These are phyloP conservation scores for Selaginella tamariscina DNA, from an alignment of 75 land plant genomes.

Conservation along the genomic window DNA sequence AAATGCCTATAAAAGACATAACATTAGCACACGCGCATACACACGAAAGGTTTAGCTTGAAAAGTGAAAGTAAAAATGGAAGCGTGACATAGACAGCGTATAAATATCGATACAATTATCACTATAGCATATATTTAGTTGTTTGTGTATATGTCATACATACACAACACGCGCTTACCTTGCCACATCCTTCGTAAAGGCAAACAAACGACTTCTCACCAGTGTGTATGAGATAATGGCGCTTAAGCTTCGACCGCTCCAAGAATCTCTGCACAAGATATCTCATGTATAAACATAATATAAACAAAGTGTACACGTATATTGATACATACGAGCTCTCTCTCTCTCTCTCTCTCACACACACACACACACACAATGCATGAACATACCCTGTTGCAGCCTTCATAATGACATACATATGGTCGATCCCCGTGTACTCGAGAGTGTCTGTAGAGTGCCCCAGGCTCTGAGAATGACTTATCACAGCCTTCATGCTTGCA, in stretches of 20 bases:
- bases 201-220: slow-evolving; percentile 83
- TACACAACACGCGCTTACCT: too few relatives aligned
- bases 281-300: neutral
- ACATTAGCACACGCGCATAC: neutral
- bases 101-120: too few relatives aligned
- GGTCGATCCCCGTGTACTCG: neutral
- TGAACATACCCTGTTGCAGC: neutral
- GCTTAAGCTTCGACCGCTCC: neutral
- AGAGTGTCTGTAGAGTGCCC: neutral
- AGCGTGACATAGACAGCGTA: too few relatives aligned
- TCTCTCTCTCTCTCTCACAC: too few relatives aligned
- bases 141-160: too few relatives aligned
- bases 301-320: too few relatives aligned
- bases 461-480: neutral
- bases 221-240: neutral
- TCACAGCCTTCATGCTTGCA: slow-evolving; percentile 1
- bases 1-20: slow-evolving; percentile 59
- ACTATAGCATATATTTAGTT: too few relatives aligned
- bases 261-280: neutral
- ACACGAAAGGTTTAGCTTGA: neutral
- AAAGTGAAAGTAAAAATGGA: too few relatives aligned
- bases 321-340: too few relatives aligned
- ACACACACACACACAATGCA: neutral
- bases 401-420: neutral
- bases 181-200: slow-evolving; percentile 84